Evolutionary conservation across 1,139 yeast species (phyloP), one percentile per base, ranked within the genome.

Genomic region (Williopsis jadinii): DNA sequence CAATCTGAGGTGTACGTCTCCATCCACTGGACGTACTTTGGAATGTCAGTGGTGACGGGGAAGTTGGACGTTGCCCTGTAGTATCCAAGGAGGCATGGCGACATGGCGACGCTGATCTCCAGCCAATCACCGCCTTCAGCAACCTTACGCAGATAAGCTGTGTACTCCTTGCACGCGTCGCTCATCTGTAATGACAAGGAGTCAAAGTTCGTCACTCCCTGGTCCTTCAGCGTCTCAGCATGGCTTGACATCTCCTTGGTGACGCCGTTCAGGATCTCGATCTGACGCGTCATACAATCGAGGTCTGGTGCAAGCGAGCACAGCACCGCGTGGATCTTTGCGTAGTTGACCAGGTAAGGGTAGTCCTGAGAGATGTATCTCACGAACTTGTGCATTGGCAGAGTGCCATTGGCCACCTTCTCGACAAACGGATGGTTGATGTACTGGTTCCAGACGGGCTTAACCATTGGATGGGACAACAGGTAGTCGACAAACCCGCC

Each of bases 61-160:
- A 54, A 45, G 19, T 52, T 49, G 5, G 41, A 15, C 8, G 59
- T 44, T 5, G 75, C 77, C 0, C 84, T 80, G 43, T 75, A 73
- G 32, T 73, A 73, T 1, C 95, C 95, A 56, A 80, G 74, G 35
- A 84, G 63, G 59, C 95, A 85, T 0, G 95, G 95, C 2, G 88
- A 74, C 40, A 84, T 61, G 0, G 94, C 85, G 8, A 80, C 72
- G 46, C 77, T 75, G 39, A 82, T 70, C 24, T 81, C 84, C 32
- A 80, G 60, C 72, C 80, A 83, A 55, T 80, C 83, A 13, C 71
- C 68, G 34, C 60, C 63, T 30, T 64, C 62, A 2, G 83, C 82
- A 9, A 80, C 62, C 31, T 73, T 68, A 35, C 71, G 56, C 44
- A 85, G 65, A 50, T 77, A 84, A 35, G 80, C 65, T 32, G 85